Conservation (phyloP, 2,329 filamentous ascomycete species). For the Scedosporium apiospermum region DNA sequence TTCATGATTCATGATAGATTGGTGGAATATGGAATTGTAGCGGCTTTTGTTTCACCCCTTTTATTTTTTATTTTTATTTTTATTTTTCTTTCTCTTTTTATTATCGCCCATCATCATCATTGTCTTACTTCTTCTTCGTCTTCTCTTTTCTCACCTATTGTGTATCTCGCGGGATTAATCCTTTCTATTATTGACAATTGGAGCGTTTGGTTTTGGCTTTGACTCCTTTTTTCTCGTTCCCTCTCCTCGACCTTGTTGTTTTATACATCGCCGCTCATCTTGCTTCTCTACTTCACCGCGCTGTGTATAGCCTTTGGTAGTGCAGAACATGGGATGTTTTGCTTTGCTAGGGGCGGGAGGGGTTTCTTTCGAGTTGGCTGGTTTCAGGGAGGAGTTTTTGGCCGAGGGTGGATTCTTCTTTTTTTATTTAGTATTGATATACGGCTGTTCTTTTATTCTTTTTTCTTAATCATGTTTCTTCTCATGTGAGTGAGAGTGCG, state of each 20-base stretch:
- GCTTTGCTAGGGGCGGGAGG: background rate
- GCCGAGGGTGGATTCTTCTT: no score
- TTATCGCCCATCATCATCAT: background rate
- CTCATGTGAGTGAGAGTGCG: no score
- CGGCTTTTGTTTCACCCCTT: background rate
- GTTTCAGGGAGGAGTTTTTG: no score
- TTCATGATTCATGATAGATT: slow-evolving; percentile 1
- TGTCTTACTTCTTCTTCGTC: background rate
- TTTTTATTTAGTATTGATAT: no score
- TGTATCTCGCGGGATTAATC: no score
- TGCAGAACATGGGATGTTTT: background rate
- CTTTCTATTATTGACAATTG: no score
- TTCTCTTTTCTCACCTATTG: no score
- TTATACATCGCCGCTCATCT: background rate
- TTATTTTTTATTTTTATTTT: background rate
- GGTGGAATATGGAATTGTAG: background rate
- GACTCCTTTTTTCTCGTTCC: background rate
- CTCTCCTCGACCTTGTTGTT: background rate
- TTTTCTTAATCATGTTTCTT: no score
- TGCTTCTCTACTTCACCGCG: no score
- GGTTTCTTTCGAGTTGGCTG: no score
- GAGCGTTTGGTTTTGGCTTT: background rate
- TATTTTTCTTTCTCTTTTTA: background rate
- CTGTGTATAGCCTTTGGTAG: no score
- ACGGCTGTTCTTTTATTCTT: no score